Conservation (phyloP, 2,329 filamentous ascomycete species). For the Trichoderma semiorbis region DNA sequence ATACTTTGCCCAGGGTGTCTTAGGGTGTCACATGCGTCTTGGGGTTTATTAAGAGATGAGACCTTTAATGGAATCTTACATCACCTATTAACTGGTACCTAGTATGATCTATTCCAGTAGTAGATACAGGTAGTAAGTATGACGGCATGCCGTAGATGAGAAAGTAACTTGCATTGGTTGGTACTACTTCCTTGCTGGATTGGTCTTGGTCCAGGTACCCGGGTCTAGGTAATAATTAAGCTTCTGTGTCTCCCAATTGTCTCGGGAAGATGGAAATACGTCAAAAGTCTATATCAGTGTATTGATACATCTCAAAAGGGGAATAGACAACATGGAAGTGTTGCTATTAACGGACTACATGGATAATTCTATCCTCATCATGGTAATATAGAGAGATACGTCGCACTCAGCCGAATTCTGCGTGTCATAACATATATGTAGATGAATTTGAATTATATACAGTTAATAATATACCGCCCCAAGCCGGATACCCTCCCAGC, state of each 20-base stretch:
- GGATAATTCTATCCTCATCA: neutral
- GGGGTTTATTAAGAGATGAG: neutral
- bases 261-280: neutral
- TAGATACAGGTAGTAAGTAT: neutral
- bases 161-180: neutral
- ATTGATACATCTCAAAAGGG: neutral
- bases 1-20: neutral
- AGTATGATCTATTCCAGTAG: no score
- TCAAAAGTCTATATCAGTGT: neutral
- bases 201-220: neutral
- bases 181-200: neutral
- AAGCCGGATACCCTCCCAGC: neutral
- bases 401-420: neutral
- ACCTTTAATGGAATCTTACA: neutral
- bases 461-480: neutral
- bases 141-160: neutral
- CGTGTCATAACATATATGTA: neutral
- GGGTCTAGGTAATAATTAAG: neutral
- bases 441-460: constrained; percentile 3
- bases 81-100: neutral
- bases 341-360: neutral
- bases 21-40: neutral
- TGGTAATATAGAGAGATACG: neutral
- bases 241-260: neutral
- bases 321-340: neutral